Percentiles rank a stretch among this genome's conserved stretches.
Conservation (phyloP, 2,329 filamentous ascomycete genomes). For the Chrysoporthe cubensis region DNA sequence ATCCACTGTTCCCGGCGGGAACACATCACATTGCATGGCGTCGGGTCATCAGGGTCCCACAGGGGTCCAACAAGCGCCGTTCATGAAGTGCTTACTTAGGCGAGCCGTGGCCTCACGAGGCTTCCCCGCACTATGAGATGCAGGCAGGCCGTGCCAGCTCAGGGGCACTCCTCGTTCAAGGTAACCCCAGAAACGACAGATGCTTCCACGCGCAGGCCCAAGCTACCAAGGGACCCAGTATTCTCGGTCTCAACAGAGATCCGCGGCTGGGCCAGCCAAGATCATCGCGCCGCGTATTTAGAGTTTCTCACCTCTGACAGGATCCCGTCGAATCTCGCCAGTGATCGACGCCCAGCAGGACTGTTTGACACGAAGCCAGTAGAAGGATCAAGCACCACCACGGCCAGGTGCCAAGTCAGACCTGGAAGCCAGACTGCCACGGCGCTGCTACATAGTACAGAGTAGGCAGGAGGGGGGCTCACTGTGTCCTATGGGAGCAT, state of each 20-base stretch:
- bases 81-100: not conserved
- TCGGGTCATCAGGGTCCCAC: not conserved
- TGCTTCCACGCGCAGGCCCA: too few relatives aligned
- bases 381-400: not conserved
- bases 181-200: too few relatives aligned
- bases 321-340: too few relatives aligned
- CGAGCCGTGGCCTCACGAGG: not conserved
- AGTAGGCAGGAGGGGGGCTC: conserved; percentile 7
- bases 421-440: conserved; percentile 9
- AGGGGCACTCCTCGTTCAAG: too few relatives aligned
- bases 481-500: conserved; percentile 2
- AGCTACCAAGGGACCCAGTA: too few relatives aligned
- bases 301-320: too few relatives aligned
- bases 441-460: conserved; percentile 10
- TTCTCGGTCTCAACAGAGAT: too few relatives aligned
- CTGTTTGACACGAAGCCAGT: not conserved
- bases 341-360: conserved; percentile 18
- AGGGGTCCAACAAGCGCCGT: not conserved
- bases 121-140: not conserved
- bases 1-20: not conserved
- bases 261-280: too few relatives aligned
- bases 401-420: conserved; percentile 18
- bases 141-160: not conserved
- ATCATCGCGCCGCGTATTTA: too few relatives aligned
- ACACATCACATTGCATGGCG: not conserved